Conservation (phyloP, 345 rosid species). For the Raphanus sativus region DNA sequence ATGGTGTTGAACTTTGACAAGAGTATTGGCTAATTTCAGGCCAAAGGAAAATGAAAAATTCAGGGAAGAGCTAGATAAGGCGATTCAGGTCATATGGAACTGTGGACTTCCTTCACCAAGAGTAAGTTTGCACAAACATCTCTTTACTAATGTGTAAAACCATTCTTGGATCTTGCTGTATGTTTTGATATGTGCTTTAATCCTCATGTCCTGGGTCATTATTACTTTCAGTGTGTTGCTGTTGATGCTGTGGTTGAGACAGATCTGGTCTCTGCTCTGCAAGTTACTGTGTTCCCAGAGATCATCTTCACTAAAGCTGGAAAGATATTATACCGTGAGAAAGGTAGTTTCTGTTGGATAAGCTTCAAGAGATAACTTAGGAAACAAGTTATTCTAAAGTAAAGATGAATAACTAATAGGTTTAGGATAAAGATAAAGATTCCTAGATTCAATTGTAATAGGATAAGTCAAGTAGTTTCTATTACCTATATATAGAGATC, state of each 20-base stretch:
- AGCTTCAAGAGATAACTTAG: no score
- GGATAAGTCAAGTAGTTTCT: no score
- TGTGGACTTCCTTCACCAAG: constrained; percentile 91
- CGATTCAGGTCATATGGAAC: constrained; percentile 84
- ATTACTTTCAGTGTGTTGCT: constrained; percentile 67
- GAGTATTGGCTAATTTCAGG: constrained; percentile 39
- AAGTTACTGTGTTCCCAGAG: constrained; percentile 70
- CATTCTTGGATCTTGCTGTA: background rate
- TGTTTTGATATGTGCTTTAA: constrained; percentile 7
- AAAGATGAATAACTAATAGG: no score
- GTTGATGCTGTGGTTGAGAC: constrained; percentile 78
- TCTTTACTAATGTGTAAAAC: constrained; percentile 1
- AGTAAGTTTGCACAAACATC: constrained; percentile 44
- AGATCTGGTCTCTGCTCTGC: constrained; percentile 69
- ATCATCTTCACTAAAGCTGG: constrained; percentile 84
- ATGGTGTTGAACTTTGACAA: background rate
- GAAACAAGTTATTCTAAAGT: background rate
- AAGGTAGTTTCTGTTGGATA: constrained; percentile 44
- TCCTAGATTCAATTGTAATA: no score
- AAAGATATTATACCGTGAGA: constrained; percentile 80
- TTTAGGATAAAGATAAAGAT: no score
- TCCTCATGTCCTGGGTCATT: background rate
- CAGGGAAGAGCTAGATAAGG: constrained; percentile 69
- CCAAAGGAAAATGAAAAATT: constrained; percentile 70
- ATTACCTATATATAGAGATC: no score